Conservation (phyloP, 192 early-diverging fungal species). For the Backusella circina region DNA sequence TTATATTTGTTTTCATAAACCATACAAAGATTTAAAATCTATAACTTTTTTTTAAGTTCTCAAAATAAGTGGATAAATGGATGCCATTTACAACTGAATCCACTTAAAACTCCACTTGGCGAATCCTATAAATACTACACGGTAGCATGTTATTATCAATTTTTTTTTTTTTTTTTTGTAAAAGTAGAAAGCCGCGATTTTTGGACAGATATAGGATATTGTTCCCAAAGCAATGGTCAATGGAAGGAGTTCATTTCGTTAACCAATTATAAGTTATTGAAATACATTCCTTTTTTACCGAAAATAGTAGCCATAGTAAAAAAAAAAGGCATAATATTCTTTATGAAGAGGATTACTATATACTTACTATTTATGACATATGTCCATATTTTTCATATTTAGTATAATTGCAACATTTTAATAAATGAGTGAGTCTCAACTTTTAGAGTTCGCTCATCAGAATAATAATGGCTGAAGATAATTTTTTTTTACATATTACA, state of each 20-base stretch:
- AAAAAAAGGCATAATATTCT: neutral
- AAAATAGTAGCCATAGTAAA: neutral
- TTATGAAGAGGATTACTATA: neutral
- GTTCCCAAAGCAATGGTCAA: neutral
- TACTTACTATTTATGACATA: neutral
- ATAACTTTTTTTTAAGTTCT: neutral
- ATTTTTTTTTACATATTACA: neutral
- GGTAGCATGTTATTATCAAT: neutral
- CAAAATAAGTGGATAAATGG: neutral
- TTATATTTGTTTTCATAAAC: neutral
- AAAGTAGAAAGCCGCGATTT: neutral
- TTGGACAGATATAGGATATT: neutral
- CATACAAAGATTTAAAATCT: neutral
- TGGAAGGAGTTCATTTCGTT: neutral
- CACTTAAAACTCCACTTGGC: neutral
- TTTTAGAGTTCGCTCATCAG: neutral
- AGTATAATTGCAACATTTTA: neutral
- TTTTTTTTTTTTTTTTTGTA: neutral
- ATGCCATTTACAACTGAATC: neutral
- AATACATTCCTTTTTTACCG: neutral
- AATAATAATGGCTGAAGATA: neutral
- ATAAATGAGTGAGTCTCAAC: neutral
- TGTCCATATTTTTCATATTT: neutral
- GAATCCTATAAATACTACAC: neutral
- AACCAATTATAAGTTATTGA: neutral